Evolutionary conservation across 2,329 filamentous ascomycete species (phyloP), one percentile per base, ranked within the genome.

Genomic region (Fusarium nelsonii): DNA sequence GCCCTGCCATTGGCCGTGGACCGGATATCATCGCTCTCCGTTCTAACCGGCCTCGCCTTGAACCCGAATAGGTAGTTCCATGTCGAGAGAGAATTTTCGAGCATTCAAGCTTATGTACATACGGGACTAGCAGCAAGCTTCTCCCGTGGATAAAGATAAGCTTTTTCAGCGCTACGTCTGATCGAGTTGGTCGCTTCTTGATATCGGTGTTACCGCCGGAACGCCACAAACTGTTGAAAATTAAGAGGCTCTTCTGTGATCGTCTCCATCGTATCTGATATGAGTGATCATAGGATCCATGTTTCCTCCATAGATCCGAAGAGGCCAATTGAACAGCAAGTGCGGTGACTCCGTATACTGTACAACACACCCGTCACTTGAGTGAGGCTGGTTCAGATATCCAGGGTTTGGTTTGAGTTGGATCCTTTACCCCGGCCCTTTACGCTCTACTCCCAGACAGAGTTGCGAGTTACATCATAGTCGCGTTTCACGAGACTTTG

Each of bases 21-120:
- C n/a, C 53, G 59, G 55, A 56, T 71, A 59, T 66, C 53, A 18
- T 68, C 44, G 52, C 63, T 50, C 69, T 71, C 70, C 72, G 61
- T 61, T 46, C 39, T 63, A 59, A 51, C 70, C 72, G 70, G 60
- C 23, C 36, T 36, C 57, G 58, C 62, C 56, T 48, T 66, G 50
- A 20, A 26, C 62, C 50, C 49, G 37, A 55, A 51, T 58, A 60
- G 61, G 60, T 59, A 65, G 40, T 59, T 65, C 14, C n/a, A 63
- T 60, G 60, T 65, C 61, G 49, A 48, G 62, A 67, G 51, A 62
- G 37, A 56, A 37, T 36, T 54, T 67, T 58, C 37, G 18, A 50
- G 37, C 16, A 23, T 48, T 32, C 18, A 40, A 39, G 36, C 40
- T 45, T 28, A 30, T 30, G 30, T 30, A 11, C 30, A 30, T 30